These are phyloP conservation scores for Pythium rhizo-oryzae DNA, from an alignment of 352 stramenopile genomes.

Conservation along the genomic window DNA sequence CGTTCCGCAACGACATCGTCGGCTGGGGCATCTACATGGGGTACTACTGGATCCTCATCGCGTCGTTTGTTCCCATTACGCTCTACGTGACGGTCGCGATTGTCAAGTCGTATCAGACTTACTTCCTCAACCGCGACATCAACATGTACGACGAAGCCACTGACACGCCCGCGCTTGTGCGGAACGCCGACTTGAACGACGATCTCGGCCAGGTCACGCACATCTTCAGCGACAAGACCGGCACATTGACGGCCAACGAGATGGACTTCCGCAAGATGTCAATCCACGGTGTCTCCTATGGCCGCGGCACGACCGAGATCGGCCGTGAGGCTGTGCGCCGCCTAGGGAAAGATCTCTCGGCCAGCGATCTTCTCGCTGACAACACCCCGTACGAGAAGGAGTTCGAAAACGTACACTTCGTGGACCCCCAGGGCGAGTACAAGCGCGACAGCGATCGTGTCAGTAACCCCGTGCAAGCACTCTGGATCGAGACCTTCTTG, in stretches of 20 bases:
- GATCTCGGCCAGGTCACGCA: slow-evolving; percentile 88
- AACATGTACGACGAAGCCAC: slow-evolving; percentile 82
- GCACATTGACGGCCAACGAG: slow-evolving; percentile 85
- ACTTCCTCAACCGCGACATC: slow-evolving; percentile 86
- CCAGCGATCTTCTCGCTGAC: slow-evolving; percentile 75
- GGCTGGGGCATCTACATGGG: slow-evolving; percentile 79
- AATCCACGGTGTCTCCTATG: slow-evolving; percentile 81
- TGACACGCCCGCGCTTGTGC: slow-evolving; percentile 79
- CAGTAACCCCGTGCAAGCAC: slow-evolving; percentile 53
- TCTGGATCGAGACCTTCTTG: slow-evolving; percentile 84
- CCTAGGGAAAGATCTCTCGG: slow-evolving; percentile 75
- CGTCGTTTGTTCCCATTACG: slow-evolving; percentile 88
- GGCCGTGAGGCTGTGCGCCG: slow-evolving; percentile 70
- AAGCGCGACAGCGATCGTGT: slow-evolving; percentile 48
- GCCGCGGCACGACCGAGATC: slow-evolving; percentile 83
- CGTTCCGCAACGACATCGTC: slow-evolving; percentile 74
- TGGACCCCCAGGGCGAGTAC: slow-evolving; percentile 75
- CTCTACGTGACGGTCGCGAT: slow-evolving; percentile 90
- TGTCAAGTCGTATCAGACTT: slow-evolving; percentile 87
- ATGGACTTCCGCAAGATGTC: slow-evolving; percentile 92
- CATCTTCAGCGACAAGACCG: slow-evolving; percentile 90
- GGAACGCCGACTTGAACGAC: slow-evolving; percentile 86
- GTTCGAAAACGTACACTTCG: slow-evolving; percentile 80
- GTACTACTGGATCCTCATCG: slow-evolving; percentile 90
- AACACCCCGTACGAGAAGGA: slow-evolving; percentile 53